Base-by-base conservation (phyloP, 1,284 basidiomycete species). In the Moesziomyces sp. region DNA sequence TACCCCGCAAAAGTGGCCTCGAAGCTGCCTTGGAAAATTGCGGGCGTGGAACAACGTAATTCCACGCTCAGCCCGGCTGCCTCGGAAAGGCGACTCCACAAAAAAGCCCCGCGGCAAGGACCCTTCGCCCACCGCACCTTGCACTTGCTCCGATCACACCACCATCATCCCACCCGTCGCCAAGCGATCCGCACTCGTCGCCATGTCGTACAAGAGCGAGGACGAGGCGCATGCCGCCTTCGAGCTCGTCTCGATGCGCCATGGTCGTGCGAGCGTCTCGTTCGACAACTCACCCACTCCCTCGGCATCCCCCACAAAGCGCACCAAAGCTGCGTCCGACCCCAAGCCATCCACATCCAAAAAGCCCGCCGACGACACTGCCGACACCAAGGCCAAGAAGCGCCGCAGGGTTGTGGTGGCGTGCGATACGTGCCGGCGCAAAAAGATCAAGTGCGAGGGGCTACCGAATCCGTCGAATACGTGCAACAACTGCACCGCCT, bases 371-470 rank as follows among this genome's bases (percentile, higher is more conserved):
- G 65, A 69, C n/a, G 59, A 61, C 14, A 26, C 58, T 23, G 19
- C 26, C 24, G 54, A 49, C 23, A 21, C 62, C 14, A 69, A 69
- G 53, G 50, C 38, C 13, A 76, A 63, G 60, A 75, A 75, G 46
- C 66, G 73, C 26, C 51, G 68, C 51, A 63, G 78, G 23, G 78
- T 80, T 24, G 77, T 80, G 8, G 76, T 78, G 5, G 78, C 78
- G 0, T 80, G 79, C 66, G 78, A 80, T 28, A 77, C 74, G 3
- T 81, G 79, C 53, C 68, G 79, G 42, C 69, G 77, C 42, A 81
- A 81, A 49, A 81, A 81, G 59, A 67, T 81, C 54, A 73, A 72
- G 21, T 81, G 79, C 58, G 53, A 79, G 54, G 78, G 78, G 10
- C 69, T 79, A 14, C 79, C 79, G 19, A 80, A 81, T 44, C 62